Conservation (phyloP, 106 monocot genomes). For the Dioscorea zingiberensis region DNA sequence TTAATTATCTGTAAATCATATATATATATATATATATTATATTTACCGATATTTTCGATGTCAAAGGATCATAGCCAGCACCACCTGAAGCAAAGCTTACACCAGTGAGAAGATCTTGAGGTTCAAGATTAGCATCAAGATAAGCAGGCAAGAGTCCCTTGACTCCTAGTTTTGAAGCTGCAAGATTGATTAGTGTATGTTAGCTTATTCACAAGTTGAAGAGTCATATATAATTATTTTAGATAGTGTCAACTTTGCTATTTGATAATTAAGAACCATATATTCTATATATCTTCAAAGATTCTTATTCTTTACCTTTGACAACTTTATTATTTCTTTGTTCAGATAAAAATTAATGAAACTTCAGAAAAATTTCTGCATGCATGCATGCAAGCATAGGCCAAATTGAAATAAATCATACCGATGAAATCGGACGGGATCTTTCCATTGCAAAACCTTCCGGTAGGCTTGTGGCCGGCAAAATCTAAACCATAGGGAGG, state of each 20-base stretch:
- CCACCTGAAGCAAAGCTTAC: conserved; percentile 91
- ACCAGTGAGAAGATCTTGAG: conserved; percentile 68
- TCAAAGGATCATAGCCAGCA: conserved; percentile 73
- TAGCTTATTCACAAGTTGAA: no score
- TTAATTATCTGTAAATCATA: no score
- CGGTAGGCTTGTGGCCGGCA: conserved; percentile 26
- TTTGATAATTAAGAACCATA: no score
- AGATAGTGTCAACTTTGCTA: no score
- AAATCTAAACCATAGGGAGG: conserved; percentile 57
- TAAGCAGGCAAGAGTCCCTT: conserved; percentile 79
- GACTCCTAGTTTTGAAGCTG: conserved; percentile 61
- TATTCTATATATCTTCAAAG: no score
- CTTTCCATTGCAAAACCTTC: conserved; percentile 54
- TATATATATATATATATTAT: background rate
- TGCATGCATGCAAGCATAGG: no score
- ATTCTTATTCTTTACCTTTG: no score
- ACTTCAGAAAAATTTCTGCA: no score
- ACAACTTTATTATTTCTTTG: no score
- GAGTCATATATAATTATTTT: no score
- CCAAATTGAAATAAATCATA: no score
- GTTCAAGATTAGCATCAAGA: conserved; percentile 27
- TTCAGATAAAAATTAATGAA: no score
- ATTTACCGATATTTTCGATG: conserved; percentile 21
- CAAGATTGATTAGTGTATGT: conserved; percentile 1
- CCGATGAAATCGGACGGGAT: conserved; percentile 48